Evolutionary conservation across 352 stramenopile species (phyloP).

Genomic region (Globisporangium paddicum): DNA sequence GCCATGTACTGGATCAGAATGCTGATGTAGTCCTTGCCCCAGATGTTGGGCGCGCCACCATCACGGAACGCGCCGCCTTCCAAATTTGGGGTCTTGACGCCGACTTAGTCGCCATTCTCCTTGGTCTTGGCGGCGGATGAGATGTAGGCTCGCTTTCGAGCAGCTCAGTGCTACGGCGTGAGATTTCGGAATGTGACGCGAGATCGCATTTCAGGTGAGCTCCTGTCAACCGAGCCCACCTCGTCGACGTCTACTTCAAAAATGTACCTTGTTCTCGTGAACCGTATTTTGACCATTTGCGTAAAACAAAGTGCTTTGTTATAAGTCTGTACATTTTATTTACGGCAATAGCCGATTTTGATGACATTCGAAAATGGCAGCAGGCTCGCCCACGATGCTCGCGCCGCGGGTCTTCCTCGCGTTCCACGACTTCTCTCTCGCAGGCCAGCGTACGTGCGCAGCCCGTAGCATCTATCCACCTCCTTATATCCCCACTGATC

Average conservation of each 20-base stretch:
- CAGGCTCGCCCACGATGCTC: constrained; percentile 9
- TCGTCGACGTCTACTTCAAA: too few relatives aligned
- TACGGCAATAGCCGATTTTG: too few relatives aligned
- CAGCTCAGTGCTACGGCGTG: too few relatives aligned
- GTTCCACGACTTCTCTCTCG: constrained; percentile 67
- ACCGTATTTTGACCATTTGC: too few relatives aligned
- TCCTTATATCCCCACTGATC: too few relatives aligned
- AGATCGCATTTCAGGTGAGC: too few relatives aligned
- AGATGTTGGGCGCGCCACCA: not conserved
- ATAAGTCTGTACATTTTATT: too few relatives aligned
- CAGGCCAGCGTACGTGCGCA: constrained; percentile 41
- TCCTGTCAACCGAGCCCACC: too few relatives aligned
- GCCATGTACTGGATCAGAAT: not conserved
- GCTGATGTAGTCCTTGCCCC: not conserved
- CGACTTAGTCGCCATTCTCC: not conserved
- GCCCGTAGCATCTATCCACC: not conserved
- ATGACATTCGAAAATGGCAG: not conserved
- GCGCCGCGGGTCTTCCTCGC: constrained; percentile 41
- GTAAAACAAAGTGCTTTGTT: too few relatives aligned
- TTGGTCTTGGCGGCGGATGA: not conserved
- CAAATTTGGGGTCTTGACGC: not conserved
- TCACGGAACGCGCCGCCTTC: not conserved
- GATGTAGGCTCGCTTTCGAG: not conserved
- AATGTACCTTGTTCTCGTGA: too few relatives aligned
- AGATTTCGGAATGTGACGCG: too few relatives aligned